A percentile compares a stretch with the other conserved stretches of the same genome.
Conservation (phyloP, 257 asterid species). For the Nicotiana paniculata region DNA sequence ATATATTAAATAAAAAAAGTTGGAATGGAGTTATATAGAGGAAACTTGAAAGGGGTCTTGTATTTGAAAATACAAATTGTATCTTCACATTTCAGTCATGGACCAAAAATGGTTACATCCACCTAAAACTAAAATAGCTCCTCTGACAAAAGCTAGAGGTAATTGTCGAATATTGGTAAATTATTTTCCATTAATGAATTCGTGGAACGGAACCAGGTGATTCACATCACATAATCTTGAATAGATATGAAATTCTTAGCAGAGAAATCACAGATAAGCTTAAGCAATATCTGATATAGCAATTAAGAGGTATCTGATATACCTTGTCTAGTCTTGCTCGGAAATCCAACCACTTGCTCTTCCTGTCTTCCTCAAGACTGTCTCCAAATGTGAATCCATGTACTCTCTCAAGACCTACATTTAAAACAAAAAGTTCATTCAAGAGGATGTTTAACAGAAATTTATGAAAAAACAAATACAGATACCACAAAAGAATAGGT, state of each 20-base stretch:
- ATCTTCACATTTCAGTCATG: neutral
- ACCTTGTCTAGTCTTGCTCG: slow-evolving; percentile 67
- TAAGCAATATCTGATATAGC: neutral
- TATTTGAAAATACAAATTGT: neutral
- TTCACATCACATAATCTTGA: neutral
- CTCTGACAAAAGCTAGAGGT: neutral
- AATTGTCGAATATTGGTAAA: neutral
- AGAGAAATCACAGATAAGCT: neutral
- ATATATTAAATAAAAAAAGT: neutral
- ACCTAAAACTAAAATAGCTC: slow-evolving; percentile 1
- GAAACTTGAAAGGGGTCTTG: neutral
- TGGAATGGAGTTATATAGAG: neutral
- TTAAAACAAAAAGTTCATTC: slow-evolving; percentile 12
- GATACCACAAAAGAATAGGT: neutral
- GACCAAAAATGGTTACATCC: neutral
- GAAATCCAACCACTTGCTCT: slow-evolving; percentile 77
- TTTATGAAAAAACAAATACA: neutral
- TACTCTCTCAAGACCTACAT: slow-evolving; percentile 73
- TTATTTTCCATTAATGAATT: neutral
- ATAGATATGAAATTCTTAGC: neutral
- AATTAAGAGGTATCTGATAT: neutral
- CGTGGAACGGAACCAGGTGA: neutral
- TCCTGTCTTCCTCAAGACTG: slow-evolving; percentile 59
- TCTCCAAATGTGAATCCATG: slow-evolving; percentile 92
- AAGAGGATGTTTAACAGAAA: neutral